Evolutionary conservation across 768 basidiomycete genomes (phyloP).

Genomic region (Kwoniella heveanensis): DNA sequence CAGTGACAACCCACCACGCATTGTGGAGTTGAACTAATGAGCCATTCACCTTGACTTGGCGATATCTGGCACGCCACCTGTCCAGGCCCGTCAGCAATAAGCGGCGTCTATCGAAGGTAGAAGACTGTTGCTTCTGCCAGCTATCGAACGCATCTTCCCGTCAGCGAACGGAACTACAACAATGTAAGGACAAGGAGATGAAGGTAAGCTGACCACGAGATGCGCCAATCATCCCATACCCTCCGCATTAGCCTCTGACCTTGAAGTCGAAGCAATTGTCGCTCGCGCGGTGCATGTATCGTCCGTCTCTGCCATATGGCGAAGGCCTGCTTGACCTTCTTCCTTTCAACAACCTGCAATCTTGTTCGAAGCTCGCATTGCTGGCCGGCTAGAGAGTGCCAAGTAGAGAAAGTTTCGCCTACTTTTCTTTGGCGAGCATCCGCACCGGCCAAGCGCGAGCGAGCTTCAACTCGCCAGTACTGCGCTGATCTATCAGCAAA

Average conservation of each 20-base stretch:
- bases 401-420: constrained; percentile 3
- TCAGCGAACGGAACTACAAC: too few species aligned
- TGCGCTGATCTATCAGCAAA: too few species aligned
- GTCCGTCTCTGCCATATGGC: constrained; percentile 18
- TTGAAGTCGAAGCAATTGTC: not conserved
- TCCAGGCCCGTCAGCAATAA: constrained; percentile 12
- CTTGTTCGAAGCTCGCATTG: not conserved
- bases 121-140: constrained; percentile 20
- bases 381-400: constrained; percentile 5
- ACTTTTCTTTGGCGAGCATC: not conserved
- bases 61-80: constrained; percentile 4
- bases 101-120: constrained; percentile 8
- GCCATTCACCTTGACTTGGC: not conserved
- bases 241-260: constrained; percentile 7
- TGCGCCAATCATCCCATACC: constrained; percentile 26
- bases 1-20: too few species aligned
- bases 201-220: constrained; percentile 9
- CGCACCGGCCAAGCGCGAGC: constrained; percentile 3
- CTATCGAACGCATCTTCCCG: not conserved
- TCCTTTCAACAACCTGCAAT: not conserved
- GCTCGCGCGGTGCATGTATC: constrained; percentile 12
- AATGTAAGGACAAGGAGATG: too few species aligned
- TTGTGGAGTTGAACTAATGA: not conserved
- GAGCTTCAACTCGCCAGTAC: constrained; percentile 23
- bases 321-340: not conserved